Base-by-base conservation (phyloP, 306 rosid species). In the Prunus dulcis region DNA sequence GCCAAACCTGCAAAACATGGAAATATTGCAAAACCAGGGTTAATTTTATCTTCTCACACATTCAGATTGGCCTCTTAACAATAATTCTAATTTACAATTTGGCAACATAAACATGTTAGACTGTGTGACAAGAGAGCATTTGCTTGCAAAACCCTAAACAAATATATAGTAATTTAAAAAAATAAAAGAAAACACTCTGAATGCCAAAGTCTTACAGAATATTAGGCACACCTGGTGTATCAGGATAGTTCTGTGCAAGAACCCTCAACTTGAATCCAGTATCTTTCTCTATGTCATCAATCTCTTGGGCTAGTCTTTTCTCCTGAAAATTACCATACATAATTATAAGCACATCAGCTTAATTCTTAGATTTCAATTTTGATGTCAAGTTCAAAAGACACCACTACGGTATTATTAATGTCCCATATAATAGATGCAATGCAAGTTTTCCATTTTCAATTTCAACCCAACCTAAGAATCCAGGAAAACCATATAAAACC, bases 211-310 rank as follows among this genome's bases (percentile, higher is more conserved):
- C 9, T 13, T 67, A 58, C 52, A 18, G 12, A 67, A 43, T 17
- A 14, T 27, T 66, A 55, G 67, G 73, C 64, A 72, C 6, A 93
- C 97, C 97, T 78, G 98, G 97, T 23, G 97, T 95, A 22, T 86
- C 96, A 4, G 98, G 97, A 57, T 92, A 95, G 82, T 95, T 95
- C 82, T 95, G 98, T 38, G 98, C 97, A 73, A 95, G 87, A 83
- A 92, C 96, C 79, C 98, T 86, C 84, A 95, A 84, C 84, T 89
- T 95, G 83, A 69, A 88, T 69, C 98, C 98, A 14, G 97, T 90
- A 66, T 90, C 93, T 28, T 83, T 78, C 80, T 95, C 98, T 68
- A 92, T 87, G 62, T 81, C 66, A 72, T 80, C 81, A 81, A 95
- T 95, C 83, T 92, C 98, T 76, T 87, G 79, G 18, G 82, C 81